These are phyloP conservation scores for Aspergillus spinulosporus DNA, from an alignment of 2,329 filamentous ascomycete genomes.

Conservation along the genomic window DNA sequence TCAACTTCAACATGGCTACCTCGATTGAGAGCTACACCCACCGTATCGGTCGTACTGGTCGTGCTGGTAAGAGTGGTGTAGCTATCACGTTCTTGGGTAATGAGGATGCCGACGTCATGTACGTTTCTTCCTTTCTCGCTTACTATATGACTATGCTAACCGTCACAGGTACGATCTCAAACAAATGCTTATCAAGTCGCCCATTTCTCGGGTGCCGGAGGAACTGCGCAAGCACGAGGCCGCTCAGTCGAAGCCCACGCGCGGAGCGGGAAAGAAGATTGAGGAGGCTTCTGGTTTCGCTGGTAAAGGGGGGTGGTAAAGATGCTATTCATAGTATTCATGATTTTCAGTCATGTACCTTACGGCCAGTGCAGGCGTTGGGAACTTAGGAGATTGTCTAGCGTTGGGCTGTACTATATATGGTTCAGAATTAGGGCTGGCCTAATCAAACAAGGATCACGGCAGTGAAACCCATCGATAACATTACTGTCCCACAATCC, in stretches of 20 bases:
- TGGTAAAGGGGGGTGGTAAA: slow-evolving; percentile 38
- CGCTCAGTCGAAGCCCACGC: slow-evolving; percentile 76
- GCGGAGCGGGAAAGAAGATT: slow-evolving; percentile 48
- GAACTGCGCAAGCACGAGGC: slow-evolving; percentile 86
- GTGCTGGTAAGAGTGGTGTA: slow-evolving; percentile 94
- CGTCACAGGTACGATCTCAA: slow-evolving; percentile 71
- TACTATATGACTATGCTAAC: slow-evolving; percentile 20
- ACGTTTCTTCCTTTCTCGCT: slow-evolving; percentile 31
- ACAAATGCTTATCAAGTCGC: slow-evolving; percentile 91
- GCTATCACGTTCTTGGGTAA: slow-evolving; percentile 92
- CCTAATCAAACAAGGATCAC: slow-evolving; percentile 6
- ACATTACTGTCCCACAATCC: neutral
- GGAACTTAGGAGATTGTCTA: neutral
- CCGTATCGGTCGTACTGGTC: slow-evolving; percentile 92
- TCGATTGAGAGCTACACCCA: slow-evolving; percentile 96
- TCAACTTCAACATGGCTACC: slow-evolving; percentile 98
- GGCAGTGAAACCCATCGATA: neutral
- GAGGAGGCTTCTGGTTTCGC: slow-evolving; percentile 44
- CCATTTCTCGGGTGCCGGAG: slow-evolving; percentile 84
- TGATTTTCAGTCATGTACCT: neutral
- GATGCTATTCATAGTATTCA: neutral
- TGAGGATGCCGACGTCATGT: slow-evolving; percentile 87
- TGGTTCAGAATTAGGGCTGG: slow-evolving; percentile 8
- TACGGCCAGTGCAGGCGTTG: neutral
- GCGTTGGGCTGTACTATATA: slow-evolving; percentile 4